Conservation (phyloP, 2,329 filamentous ascomycete genomes). For the Diaporthe citrichinensis region DNA sequence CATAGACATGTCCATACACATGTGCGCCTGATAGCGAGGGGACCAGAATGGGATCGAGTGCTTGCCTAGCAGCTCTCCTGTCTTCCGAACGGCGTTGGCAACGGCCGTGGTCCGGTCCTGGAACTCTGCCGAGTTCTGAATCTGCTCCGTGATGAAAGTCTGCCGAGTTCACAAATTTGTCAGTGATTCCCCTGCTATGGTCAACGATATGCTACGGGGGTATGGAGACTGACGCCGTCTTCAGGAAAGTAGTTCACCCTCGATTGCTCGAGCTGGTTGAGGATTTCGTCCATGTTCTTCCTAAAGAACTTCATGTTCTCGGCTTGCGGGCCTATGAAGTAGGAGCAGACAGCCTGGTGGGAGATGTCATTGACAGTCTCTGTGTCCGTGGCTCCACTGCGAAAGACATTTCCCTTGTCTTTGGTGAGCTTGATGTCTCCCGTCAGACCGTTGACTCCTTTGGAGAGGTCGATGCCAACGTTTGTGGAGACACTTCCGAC, state of each 20-base stretch:
- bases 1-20: conserved; percentile 60
- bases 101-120: conserved; percentile 46
- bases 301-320: conserved; percentile 43
- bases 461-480: conserved; percentile 10
- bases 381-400: conserved; percentile 10
- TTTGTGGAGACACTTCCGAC: conserved; percentile 26
- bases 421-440: conserved; percentile 31
- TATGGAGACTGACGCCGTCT: conserved; percentile 51
- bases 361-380: conserved; percentile 22
- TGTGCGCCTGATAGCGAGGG: conserved; percentile 62
- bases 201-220: not conserved
- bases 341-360: conserved; percentile 42
- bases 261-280: conserved; percentile 62
- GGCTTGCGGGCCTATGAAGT: conserved; percentile 43
- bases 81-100: conserved; percentile 50
- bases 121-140: conserved; percentile 53
- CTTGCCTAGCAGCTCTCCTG: conserved; percentile 55
- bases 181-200: conserved; percentile 33
- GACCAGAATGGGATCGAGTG: conserved; percentile 63
- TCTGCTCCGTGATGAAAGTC: conserved; percentile 54
- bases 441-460: conserved; percentile 7
- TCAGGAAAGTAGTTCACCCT: conserved; percentile 40
- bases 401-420: conserved; percentile 32
- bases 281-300: conserved; percentile 51
- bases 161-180: conserved; percentile 37